phyloP scores from a whole-genome alignment of 768 basidiomycete species.

The Lactifluus pinguis region DNA sequence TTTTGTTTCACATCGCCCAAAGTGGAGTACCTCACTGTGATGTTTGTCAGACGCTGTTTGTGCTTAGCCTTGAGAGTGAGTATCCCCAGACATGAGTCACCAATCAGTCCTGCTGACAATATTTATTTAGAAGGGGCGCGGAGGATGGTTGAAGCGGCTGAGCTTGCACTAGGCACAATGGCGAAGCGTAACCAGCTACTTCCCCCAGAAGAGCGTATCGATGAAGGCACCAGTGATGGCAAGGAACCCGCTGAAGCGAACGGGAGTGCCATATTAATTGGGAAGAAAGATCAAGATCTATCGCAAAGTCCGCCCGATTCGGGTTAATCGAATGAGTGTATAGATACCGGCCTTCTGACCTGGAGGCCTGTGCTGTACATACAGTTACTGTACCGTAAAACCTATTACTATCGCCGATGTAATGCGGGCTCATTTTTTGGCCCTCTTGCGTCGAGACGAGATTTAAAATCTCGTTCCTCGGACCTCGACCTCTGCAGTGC shows the following conservation, averaged over 20 bases:
- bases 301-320: no score
- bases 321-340: no score
- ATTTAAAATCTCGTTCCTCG: no score
- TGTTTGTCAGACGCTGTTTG: conserved; percentile 32
- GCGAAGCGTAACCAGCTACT: conserved; percentile 26
- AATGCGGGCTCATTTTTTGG: no score
- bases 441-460: no score
- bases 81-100: not conserved
- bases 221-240: not conserved
- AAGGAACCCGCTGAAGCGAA: not conserved
- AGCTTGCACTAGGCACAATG: conserved; percentile 26
- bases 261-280: not conserved
- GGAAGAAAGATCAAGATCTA: not conserved
- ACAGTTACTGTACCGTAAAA: no score
- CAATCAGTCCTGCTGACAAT: not conserved
- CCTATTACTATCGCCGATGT: no score
- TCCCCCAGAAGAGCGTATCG: not conserved
- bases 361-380: no score
- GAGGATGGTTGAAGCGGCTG: conserved; percentile 28
- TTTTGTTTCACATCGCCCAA: not conserved
- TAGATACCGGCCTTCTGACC: no score
- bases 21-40: not conserved
- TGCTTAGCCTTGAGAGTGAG: conserved; percentile 41
- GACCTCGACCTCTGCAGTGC: no score
- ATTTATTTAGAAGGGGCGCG: conserved; percentile 26